Evolutionary conservation across 179 eudicot species (phyloP), one percentile per base, ranked within the genome.

Genomic region (Corrigiola litoralis): DNA sequence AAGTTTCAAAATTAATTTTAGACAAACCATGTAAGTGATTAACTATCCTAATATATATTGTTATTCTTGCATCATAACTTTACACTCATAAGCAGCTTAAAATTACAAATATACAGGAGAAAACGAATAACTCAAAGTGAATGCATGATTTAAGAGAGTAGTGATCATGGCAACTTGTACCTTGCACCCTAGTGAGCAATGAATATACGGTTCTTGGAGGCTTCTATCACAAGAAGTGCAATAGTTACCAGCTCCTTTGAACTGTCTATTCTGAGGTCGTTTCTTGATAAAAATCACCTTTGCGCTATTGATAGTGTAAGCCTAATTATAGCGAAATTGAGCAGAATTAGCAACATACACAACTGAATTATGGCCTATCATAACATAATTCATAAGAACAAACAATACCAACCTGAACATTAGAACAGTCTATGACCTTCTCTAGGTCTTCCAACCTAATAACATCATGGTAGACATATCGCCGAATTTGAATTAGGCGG

Each of bases 121-220:
- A 49, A 44, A 17, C 13, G 2, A 63, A 31, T 55, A 4, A 45
- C 6, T 16, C 8, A 12, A 24, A 68, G 5, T 34, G n/a, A 55
- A 36, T 27, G 14, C 21, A 24, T 14, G n/a, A 28, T 49, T 17
- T 23, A 10, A 23, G 52, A 18, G n/a, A 28, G 23, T 12, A 24
- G 20, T 6, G 3, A 12, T 1, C 7, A 12, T n/a, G n/a, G n/a
- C n/a, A n/a, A 33, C 27, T 37, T 13, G 50, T 75, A 92, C 98
- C 97, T 92, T 92, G 88, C 98, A 92, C 4, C 97, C 98, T 28
- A 92, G 77, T 71, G 98, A 92, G 79, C 97, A 92, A 74, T 92
- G 98, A 62, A 82, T 78, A 53, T 81, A 87, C 9, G 98, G 97
- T 68, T 90, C 97, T 81, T 90, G 98, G 60, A 92, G 97, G 73